Evolutionary conservation across 2,329 filamentous ascomycete genomes (phyloP), one percentile per base, ranked within the genome.

Genomic region (Calcarisporium arbuscula): DNA sequence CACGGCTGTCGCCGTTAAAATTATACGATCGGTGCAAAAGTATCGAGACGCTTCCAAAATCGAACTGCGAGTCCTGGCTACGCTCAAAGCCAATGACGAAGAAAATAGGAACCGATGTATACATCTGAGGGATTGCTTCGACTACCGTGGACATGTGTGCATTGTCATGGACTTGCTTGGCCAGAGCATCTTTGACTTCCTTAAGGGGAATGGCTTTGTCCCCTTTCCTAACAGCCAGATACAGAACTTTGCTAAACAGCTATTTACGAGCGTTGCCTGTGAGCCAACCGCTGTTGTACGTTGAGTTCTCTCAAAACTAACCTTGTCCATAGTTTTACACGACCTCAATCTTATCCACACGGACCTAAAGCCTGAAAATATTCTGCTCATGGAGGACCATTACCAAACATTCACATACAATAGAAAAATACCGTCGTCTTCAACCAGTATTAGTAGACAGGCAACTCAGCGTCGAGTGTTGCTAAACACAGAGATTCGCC

Each of bases 171-270:
- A 80, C 44, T 60, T 80, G 5, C 75, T 95, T 22, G 89, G 89
- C 30, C 89, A 94, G 53, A 95, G 89, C 50, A 89, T 96, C 32
- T 96, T 96, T 56, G 90, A 96, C 62, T 96, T 96, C 49, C 71
- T 96, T 30, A 96, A 96, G 66, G 80, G 82, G 52, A 95, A 95
- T 54, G 75, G 77, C 44, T 96, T 96, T 55, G 87, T 94, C 17
- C 90, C 90, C 1, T 96, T 96, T 52, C 90, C 90, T 9, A 95
- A 92, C 69, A 95, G 88, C 45, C 90, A 96, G 60, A 96, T 96
- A 39, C 90, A 95, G 59, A 89, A 77, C 56, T 96, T 96, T 68
- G 90, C 90, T 29, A 79, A 89, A 34, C 90, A 96, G 56, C 70
- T 96, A 14, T 84, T 96, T 42, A 95, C 89, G n/a, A 95, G 89